These are phyloP conservation scores for Pyrrhoderma noxium DNA, from an alignment of 1,284 basidiomycete genomes.

Conservation along the genomic window DNA sequence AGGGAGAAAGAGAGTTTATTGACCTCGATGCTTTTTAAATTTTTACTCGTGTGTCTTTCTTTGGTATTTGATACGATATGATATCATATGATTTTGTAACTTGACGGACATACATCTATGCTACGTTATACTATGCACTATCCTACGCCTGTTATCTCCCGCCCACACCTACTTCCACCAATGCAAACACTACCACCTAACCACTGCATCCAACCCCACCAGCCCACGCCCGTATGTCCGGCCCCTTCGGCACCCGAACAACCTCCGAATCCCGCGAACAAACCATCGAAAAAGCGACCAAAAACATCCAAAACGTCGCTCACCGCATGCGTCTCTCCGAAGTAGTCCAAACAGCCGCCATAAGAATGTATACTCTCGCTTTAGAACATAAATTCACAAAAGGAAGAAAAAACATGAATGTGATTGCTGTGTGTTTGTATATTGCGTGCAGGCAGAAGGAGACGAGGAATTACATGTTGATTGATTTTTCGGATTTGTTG, in stretches of 20 bases:
- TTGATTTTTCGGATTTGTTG: constrained; percentile 92
- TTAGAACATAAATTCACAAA: constrained; percentile 93
- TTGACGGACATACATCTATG: too few relatives aligned
- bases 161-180: too few relatives aligned
- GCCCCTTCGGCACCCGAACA: constrained; percentile 72
- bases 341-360: constrained; percentile 74
- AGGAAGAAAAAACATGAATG: constrained; percentile 87
- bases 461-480: constrained; percentile 91
- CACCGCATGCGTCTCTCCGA: constrained; percentile 74
- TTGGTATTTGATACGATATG: too few relatives aligned
- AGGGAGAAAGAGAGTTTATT: constrained; percentile 14
- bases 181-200: too few relatives aligned
- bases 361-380: constrained; percentile 87
- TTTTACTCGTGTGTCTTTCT: neutral
- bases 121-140: too few relatives aligned
- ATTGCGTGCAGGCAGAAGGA: constrained; percentile 90
- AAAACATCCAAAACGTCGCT: constrained; percentile 78
- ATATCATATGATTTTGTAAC: too few relatives aligned
- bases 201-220: too few relatives aligned
- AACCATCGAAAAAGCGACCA: constrained; percentile 65
- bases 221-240: constrained; percentile 77
- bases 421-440: constrained; percentile 94
- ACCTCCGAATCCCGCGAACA: constrained; percentile 78
- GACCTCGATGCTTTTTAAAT: too few relatives aligned
- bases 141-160: too few relatives aligned